These are phyloP conservation scores for Cystofilobasidium bisporidii DNA, from an alignment of 768 basidiomycete genomes.

Conservation along the genomic window DNA sequence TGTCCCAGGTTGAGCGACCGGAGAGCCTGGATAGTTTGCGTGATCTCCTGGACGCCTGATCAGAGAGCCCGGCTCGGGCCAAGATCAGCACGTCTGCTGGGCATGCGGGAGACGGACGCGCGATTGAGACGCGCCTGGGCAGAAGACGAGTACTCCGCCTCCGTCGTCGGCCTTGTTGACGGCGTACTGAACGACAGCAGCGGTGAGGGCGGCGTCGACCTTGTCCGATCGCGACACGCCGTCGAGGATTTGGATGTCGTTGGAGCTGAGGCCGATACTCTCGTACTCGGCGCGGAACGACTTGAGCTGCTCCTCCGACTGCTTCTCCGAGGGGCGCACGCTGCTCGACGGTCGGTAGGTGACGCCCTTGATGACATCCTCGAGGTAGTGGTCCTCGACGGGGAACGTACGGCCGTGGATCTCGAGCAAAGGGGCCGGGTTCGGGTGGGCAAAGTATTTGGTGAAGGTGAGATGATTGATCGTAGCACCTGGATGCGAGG, in stretches of 20 bases:
- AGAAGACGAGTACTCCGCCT: slow-evolving; percentile 72
- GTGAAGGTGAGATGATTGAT: slow-evolving; percentile 82
- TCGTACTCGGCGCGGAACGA: slow-evolving; percentile 48
- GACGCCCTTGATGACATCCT: slow-evolving; percentile 59
- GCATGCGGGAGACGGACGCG: too few species aligned
- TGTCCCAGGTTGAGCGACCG: slow-evolving; percentile 31
- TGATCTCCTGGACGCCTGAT: slow-evolving; percentile 46
- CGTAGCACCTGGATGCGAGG: slow-evolving; percentile 49
- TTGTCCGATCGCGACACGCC: slow-evolving; percentile 53
- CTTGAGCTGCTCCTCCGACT: slow-evolving; percentile 46
- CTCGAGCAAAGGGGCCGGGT: slow-evolving; percentile 63
- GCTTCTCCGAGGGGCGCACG: slow-evolving; percentile 39
- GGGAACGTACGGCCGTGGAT: slow-evolving; percentile 79
- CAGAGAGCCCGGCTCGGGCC: too few species aligned
- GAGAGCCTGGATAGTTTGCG: slow-evolving; percentile 33
- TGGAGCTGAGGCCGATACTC: slow-evolving; percentile 49
- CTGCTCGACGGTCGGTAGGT: slow-evolving; percentile 46
- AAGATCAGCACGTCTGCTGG: too few species aligned
- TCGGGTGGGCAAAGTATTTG: slow-evolving; percentile 54
- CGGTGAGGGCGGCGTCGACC: slow-evolving; percentile 69
- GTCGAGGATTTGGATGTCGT: slow-evolving; percentile 52
- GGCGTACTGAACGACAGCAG: slow-evolving; percentile 51
- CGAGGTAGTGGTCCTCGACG: slow-evolving; percentile 66
- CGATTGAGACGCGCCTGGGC: not conserved
- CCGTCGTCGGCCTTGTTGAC: slow-evolving; percentile 25